Base-by-base conservation (phyloP, 768 basidiomycete species). In the Lyophyllum atratum region DNA sequence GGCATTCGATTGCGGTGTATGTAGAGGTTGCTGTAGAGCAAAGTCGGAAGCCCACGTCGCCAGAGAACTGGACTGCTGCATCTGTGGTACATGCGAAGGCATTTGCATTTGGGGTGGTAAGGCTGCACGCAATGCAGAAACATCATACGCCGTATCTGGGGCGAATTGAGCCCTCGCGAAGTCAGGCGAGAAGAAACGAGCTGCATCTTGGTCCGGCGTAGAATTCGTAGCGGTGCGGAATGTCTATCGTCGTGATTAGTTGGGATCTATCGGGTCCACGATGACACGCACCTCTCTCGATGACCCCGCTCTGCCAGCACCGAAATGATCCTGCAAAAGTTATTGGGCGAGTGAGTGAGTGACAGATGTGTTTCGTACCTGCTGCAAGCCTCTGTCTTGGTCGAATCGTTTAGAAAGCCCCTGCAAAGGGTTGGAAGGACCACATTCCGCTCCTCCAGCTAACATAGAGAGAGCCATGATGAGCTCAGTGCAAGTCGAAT, bases 391-490 rank as follows among this genome's bases (percentile, higher is more conserved):
- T 64, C 90, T 80, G 68, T 95, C 93, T 43, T 82, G 79, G 61
- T 92, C 90, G 59, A 93, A 87, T 44, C 82, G 79, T 67, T 94
- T 95, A 0, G 89, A 80, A 5, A 96, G 82, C 15, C 80, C 83
- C 66, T 92, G 90, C 17, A 96, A 72, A 11, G 92, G 85, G 69
- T 94, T 96, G 0, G 83, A 82, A 6, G 94, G 93, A 0, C 94
- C 94, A 62, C 93, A 96, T 43, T 93, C 92, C 1, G 90, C 78
- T 40, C 85, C 86, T 45, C 81, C 84, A 21, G 87, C 80, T 19
- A 95, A 86, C 80, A 91, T 82, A 48, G 92, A 87, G 26, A 95
- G 78, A 6, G 92, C 86, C 92, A 94, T 93, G 58, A 53, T 62
- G 54, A 44, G 31, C 19, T 24, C 29, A 31, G 48, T 29, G n/a